Evolutionary conservation across 306 rosid species (phyloP), one percentile per base, ranked within the genome.

Genomic region (Lithocarpus polystachyus): DNA sequence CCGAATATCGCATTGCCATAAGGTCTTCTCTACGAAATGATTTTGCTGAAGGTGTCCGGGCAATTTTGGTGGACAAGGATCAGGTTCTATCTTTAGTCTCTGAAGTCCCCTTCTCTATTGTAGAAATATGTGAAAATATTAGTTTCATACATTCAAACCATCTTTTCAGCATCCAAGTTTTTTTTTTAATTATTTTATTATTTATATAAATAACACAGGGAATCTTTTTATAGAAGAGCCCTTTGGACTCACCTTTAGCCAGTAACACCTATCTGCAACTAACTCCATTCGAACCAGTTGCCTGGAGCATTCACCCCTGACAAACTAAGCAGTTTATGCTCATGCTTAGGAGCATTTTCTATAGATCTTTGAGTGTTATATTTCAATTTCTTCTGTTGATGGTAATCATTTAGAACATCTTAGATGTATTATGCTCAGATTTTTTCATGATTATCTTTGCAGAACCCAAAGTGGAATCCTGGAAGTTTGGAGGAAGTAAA

Each of bases 21-120:
- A 87, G 96, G 84, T 91, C 98, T 72, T 87, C 99, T 52, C 78
- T 95, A 68, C 83, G 96, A 12, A 74, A 79, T 68, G 99, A 95
- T 88, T 95, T 95, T 72, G 89, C 87, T n/a, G 98, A 95, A 89
- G 99, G 99, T 71, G 98, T 95, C 35, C 89, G 99, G 22, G 99
- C 99, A 28, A 91, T 93, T 72, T 85, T 95, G 89, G 91, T 90
- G 78, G 98, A 93, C 81, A 95, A 93, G 86, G 99, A 95, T 82
- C 98, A 95, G 99, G 98, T 95, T 85, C 19, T 61, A 70, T 75
- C 9, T 54, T 75, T 55, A 72, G 62, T 62, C 74, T 77, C 75
- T n/a, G 59, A 31, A 56, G 23, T 74, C 40, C 61, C 56, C 62
- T 68, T 57, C 31, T 59, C 54, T 79, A 19, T 28, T 81, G 13